phyloP scores from a whole-genome alignment of 169 alveolate species.

The Eimeria necatrix region DNA sequence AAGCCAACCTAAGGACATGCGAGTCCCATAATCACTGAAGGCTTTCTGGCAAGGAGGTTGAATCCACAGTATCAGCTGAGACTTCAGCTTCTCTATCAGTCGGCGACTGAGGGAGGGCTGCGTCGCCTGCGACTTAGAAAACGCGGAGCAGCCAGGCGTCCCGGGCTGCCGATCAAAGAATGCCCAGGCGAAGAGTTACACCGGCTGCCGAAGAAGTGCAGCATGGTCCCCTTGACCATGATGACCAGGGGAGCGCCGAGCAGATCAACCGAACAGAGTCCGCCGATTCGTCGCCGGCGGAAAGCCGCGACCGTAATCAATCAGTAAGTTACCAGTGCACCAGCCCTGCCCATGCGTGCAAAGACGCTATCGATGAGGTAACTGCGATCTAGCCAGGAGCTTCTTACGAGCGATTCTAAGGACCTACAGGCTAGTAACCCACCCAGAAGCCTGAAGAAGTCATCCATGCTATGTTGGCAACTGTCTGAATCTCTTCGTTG shows the following conservation, averaged over 20 bases:
- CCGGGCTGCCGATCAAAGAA: conserved; percentile 17
- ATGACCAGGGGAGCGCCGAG: conserved; percentile 32
- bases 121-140: not conserved
- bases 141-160: conserved; percentile 47
- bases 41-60: not conserved
- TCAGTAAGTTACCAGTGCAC: too few relatives aligned
- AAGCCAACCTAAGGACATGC: conserved; percentile 37
- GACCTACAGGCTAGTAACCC: not conserved
- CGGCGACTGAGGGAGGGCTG: not conserved
- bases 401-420: too few relatives aligned
- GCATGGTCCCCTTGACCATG: conserved; percentile 39
- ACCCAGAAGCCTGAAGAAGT: not conserved
- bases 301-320: too few relatives aligned
- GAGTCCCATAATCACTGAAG: not conserved
- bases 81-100: not conserved
- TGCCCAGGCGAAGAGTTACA: conserved; percentile 67
- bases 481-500: not conserved
- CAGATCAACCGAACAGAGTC: conserved; percentile 1
- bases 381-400: not conserved
- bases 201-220: conserved; percentile 59
- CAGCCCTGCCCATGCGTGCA: not conserved
- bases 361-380: not conserved
- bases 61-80: not conserved
- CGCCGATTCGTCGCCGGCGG: conserved; percentile 27
- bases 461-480: not conserved